phyloP scores from a whole-genome alignment of 805 yeast species.

The Suhomyces faveliae region DNA sequence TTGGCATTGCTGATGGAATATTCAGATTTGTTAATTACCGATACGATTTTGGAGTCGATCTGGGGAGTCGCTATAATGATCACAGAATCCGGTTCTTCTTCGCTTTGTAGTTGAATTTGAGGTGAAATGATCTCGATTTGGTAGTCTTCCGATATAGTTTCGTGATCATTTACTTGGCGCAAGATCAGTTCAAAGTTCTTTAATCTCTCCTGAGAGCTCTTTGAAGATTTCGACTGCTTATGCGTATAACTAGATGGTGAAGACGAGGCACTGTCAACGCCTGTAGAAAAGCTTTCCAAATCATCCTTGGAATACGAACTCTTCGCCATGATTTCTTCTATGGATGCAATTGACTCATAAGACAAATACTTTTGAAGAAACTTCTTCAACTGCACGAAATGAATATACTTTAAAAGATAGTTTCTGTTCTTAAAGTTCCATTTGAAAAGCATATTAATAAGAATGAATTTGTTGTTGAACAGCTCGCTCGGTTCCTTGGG shows the following conservation, averaged over 20 bases:
- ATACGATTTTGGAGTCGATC: constrained; percentile 66
- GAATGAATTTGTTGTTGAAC: constrained; percentile 39
- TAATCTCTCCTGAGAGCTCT: constrained; percentile 13
- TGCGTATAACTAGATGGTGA: background rate
- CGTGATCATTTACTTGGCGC: constrained; percentile 16
- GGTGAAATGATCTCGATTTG: constrained; percentile 41
- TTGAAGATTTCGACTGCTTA: background rate
- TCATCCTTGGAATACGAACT: constrained; percentile 2
- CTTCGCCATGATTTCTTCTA: constrained; percentile 31
- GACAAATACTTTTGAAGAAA: constrained; percentile 30
- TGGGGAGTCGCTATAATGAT: constrained; percentile 71
- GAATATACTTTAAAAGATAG: constrained; percentile 33
- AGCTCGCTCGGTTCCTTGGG: constrained; percentile 5
- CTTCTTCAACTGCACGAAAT: constrained; percentile 32
- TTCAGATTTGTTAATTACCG: constrained; percentile 49
- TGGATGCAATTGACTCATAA: constrained; percentile 32
- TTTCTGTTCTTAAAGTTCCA: constrained; percentile 42
- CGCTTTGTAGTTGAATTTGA: constrained; percentile 43
- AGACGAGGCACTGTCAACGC: background rate
- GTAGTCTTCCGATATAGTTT: constrained; percentile 38
- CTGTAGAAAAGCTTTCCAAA: background rate
- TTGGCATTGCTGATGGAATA: constrained; percentile 35
- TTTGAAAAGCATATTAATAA: constrained; percentile 39
- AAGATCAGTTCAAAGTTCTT: constrained; percentile 33
- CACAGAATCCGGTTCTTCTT: constrained; percentile 48